Evolutionary conservation across 2,329 filamentous ascomycete genomes (phyloP).

Genomic region (Tolypocladium album): DNA sequence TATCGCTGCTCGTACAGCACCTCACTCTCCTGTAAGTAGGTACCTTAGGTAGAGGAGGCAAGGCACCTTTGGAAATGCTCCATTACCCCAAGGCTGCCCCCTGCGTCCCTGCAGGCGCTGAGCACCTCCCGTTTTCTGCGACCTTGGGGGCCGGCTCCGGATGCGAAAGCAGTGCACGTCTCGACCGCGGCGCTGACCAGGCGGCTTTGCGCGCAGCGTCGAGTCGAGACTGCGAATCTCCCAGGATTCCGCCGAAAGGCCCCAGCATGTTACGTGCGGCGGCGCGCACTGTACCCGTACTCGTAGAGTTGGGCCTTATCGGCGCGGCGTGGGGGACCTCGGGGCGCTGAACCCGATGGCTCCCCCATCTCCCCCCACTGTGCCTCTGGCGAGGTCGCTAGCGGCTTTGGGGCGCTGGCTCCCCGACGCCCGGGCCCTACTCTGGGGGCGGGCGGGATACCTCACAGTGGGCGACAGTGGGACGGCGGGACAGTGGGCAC

Average conservation of each 20-base stretch:
- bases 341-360: background rate
- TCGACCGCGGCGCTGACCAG: too few species aligned
- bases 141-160: background rate
- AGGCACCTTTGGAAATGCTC: too few species aligned
- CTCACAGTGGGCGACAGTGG: background rate
- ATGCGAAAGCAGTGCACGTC: background rate
- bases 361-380: background rate
- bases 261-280: too few species aligned
- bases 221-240: too few species aligned
- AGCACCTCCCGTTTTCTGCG: background rate
- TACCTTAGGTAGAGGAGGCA: too few species aligned
- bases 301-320: background rate
- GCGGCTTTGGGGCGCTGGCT: background rate
- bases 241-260: too few species aligned
- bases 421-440: background rate
- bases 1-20: too few species aligned
- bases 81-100: too few species aligned
- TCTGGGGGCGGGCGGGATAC: background rate
- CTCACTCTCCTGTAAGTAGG: too few species aligned
- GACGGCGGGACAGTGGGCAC: background rate
- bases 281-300: background rate
- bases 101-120: background rate
- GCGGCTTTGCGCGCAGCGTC: too few species aligned
- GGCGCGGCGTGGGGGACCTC: background rate
- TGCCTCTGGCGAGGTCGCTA: background rate